These are phyloP conservation scores for Mycena sanguinolenta DNA, from an alignment of 768 basidiomycete genomes.

Conservation along the genomic window DNA sequence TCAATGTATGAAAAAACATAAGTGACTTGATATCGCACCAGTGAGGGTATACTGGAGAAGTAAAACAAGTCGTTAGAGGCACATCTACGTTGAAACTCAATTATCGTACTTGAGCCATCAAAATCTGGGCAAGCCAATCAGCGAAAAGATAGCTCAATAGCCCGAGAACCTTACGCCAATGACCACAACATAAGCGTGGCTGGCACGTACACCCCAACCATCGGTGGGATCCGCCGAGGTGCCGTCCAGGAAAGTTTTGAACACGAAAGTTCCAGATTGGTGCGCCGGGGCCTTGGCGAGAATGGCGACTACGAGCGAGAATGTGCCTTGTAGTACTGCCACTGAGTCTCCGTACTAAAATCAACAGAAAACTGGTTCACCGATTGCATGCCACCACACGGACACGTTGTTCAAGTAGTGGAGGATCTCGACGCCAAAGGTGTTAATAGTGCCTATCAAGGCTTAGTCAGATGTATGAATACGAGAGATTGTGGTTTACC, in stretches of 20 bases:
- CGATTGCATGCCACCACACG: slow-evolving; percentile 81
- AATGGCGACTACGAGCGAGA: slow-evolving; percentile 74
- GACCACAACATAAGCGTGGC: slow-evolving; percentile 76
- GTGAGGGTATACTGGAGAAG: slow-evolving; percentile 71
- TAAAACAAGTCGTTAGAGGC: background rate
- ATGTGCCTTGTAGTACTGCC: slow-evolving; percentile 58
- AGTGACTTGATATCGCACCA: slow-evolving; percentile 51
- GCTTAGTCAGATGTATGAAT: background rate
- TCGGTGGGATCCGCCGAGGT: slow-evolving; percentile 56
- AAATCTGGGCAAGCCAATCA: slow-evolving; percentile 52
- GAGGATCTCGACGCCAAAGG: slow-evolving; percentile 77
- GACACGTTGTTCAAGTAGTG: slow-evolving; percentile 80
- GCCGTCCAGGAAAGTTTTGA: slow-evolving; percentile 76
- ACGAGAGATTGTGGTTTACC: slow-evolving; percentile 52
- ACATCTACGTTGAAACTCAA: background rate
- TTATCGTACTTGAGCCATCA: slow-evolving; percentile 71
- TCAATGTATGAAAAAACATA: background rate
- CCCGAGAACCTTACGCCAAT: slow-evolving; percentile 61
- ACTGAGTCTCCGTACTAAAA: background rate
- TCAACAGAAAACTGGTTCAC: background rate
- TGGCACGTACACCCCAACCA: slow-evolving; percentile 79
- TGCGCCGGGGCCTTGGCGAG: slow-evolving; percentile 80
- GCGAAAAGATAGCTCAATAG: background rate
- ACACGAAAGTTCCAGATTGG: slow-evolving; percentile 78
- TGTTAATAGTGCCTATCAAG: slow-evolving; percentile 65